Evolutionary conservation across 371 early-diverging fungal genomes (phyloP).

Genomic region (Circinella umbellata): DNA sequence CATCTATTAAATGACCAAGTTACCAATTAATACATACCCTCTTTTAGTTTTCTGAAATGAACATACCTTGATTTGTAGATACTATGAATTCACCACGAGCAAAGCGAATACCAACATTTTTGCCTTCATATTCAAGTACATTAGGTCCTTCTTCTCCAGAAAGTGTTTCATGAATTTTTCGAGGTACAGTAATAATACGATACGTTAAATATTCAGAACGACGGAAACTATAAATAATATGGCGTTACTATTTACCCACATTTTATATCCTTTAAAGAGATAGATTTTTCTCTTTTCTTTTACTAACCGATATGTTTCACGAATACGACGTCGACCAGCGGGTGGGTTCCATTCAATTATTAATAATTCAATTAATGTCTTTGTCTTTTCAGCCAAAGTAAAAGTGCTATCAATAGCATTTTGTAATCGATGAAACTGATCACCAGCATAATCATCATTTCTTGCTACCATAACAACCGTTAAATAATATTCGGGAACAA

Average conservation of each 20-base stretch:
- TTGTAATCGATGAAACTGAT: slow-evolving; percentile 45
- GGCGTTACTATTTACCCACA: too few relatives aligned
- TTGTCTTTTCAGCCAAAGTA: slow-evolving; percentile 43
- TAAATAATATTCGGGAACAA: slow-evolving; percentile 33
- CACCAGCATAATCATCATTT: slow-evolving; percentile 28
- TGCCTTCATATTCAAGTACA: slow-evolving; percentile 42
- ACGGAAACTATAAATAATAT: slow-evolving; percentile 29
- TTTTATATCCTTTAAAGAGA: too few relatives aligned
- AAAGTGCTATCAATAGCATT: slow-evolving; percentile 52
- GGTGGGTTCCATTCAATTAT: slow-evolving; percentile 55
- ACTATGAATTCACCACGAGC: slow-evolving; percentile 52
- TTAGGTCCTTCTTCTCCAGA: slow-evolving; percentile 19
- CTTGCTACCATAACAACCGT: slow-evolving; percentile 32
- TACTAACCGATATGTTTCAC: slow-evolving; percentile 42
- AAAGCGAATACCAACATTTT: slow-evolving; percentile 51
- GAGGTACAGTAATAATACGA: slow-evolving; percentile 51
- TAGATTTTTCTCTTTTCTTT: too few relatives aligned
- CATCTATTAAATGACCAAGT: too few relatives aligned
- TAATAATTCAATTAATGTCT: slow-evolving; percentile 39
- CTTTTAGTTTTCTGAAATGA: background rate
- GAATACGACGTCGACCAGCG: slow-evolving; percentile 28
- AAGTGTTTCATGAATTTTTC: slow-evolving; percentile 34
- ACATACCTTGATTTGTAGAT: slow-evolving; percentile 48
- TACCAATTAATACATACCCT: too few relatives aligned
- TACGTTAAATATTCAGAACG: slow-evolving; percentile 42